Conservation (phyloP, 106 monocot genomes). For the Acorus calamus region DNA sequence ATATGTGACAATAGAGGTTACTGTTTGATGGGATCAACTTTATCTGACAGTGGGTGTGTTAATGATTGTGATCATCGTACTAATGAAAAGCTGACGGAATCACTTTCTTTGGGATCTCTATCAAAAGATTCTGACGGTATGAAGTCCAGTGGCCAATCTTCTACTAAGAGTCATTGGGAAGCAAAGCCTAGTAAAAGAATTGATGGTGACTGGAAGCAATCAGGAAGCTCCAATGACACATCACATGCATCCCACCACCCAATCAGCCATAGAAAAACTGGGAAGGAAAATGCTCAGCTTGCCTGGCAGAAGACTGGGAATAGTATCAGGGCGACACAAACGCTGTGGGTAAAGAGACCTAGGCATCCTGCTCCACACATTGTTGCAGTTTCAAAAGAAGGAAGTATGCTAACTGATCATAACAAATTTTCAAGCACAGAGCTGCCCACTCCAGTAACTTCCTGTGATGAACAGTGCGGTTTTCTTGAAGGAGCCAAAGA, state of each 20-base stretch:
- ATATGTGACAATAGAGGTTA: too few relatives aligned
- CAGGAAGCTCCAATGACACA: slow-evolving; percentile 1
- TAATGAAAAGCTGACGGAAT: too few relatives aligned
- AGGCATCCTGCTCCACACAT: not conserved
- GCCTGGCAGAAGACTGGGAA: slow-evolving; percentile 14
- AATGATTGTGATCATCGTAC: too few relatives aligned
- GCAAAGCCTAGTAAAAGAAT: not conserved
- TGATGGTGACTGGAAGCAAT: not conserved
- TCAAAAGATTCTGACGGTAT: not conserved
- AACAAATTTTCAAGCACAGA: not conserved
- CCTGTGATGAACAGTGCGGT: not conserved
- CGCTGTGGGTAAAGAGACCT: slow-evolving; percentile 1
- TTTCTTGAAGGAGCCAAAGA: not conserved
- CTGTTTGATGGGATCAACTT: too few relatives aligned
- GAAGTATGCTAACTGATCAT: slow-evolving; percentile 1
- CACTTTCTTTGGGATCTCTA: too few relatives aligned
- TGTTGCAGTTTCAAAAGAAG: not conserved
- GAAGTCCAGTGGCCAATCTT: not conserved
- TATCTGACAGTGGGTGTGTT: too few relatives aligned
- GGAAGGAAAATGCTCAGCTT: slow-evolving; percentile 16
- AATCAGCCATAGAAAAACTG: slow-evolving; percentile 4
- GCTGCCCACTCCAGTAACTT: slow-evolving; percentile 1
- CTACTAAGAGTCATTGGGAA: not conserved
- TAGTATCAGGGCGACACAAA: slow-evolving; percentile 1
- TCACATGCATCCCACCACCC: not conserved